phyloP scores from a whole-genome alignment of 495 filamentous ascomycete species.

The Tuber brumale region DNA sequence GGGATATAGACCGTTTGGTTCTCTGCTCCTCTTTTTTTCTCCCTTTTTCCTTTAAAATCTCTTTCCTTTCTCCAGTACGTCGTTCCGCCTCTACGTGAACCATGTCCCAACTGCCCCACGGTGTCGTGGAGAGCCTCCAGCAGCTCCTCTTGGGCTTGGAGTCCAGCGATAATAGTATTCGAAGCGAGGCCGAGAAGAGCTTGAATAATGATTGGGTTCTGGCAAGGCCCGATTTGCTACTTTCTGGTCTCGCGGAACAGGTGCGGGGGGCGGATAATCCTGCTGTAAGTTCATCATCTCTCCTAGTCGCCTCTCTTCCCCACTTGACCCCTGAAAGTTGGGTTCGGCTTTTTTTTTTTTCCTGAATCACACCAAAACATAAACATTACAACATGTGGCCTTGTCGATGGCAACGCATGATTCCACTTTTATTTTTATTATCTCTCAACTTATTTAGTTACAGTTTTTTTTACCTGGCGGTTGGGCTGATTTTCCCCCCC shows the following conservation, averaged over 20 bases:
- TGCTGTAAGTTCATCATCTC: constrained; percentile 48
- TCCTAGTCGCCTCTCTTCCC: constrained; percentile 8
- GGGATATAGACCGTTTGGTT: constrained; percentile 7
- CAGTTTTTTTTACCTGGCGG: constrained; percentile 1
- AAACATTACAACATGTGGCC: neutral
- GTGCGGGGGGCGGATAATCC: constrained; percentile 60
- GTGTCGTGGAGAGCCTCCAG: constrained; percentile 71
- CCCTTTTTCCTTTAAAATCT: constrained; percentile 9
- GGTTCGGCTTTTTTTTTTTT: constrained; percentile 2
- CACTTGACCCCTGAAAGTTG: constrained; percentile 15
- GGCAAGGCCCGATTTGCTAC: constrained; percentile 69
- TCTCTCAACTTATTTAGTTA: neutral
- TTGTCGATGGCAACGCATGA: neutral
- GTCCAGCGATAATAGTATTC: constrained; percentile 79
- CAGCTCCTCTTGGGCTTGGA: constrained; percentile 80
- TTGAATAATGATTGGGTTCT: constrained; percentile 82
- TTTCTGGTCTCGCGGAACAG: constrained; percentile 93
- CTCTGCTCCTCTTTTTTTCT: constrained; percentile 13
- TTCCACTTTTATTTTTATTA: constrained; percentile 9
- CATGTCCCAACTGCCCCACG: constrained; percentile 55
- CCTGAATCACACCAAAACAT: constrained; percentile 21
- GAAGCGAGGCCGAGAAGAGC: constrained; percentile 80
- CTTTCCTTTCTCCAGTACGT: neutral
- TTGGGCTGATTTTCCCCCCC: neutral
- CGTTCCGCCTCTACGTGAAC: neutral